Conservation (phyloP, 495 filamentous ascomycete species). For the Baudoinia panamericana region DNA sequence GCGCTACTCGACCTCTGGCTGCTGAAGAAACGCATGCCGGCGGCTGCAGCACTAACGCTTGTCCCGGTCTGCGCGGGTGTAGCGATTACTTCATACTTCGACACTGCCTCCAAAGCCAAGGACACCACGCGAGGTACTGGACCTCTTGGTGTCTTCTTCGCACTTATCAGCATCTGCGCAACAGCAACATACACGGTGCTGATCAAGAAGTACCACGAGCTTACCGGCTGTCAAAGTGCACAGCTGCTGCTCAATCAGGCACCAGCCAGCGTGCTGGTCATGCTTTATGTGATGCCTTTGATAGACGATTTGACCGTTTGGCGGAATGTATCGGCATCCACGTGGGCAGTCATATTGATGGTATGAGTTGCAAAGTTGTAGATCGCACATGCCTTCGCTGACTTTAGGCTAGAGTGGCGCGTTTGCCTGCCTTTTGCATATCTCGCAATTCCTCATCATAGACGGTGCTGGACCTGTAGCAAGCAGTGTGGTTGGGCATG, state of each 20-base stretch:
- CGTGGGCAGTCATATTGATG: slow-evolving; percentile 44
- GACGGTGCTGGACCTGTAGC: slow-evolving; percentile 55
- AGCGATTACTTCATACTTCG: slow-evolving; percentile 57
- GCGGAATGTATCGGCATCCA: slow-evolving; percentile 35
- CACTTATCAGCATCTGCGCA: slow-evolving; percentile 11
- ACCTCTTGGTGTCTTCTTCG: slow-evolving; percentile 14
- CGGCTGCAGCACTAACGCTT: slow-evolving; percentile 40
- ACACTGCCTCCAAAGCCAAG: slow-evolving; percentile 41
- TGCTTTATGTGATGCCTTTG: slow-evolving; percentile 54
- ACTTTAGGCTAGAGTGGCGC: slow-evolving; percentile 35
- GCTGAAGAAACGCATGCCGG: slow-evolving; percentile 47
- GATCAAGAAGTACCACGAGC: slow-evolving; percentile 17
- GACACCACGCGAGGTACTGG: slow-evolving; percentile 19
- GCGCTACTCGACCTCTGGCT: slow-evolving; percentile 54
- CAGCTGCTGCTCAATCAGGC: slow-evolving; percentile 63
- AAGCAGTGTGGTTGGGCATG: slow-evolving; percentile 58
- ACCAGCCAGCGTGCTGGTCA: slow-evolving; percentile 47
- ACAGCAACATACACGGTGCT: slow-evolving; percentile 13
- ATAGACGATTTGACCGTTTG: slow-evolving; percentile 48
- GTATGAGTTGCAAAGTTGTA: slow-evolving; percentile 27
- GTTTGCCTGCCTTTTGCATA: slow-evolving; percentile 55
- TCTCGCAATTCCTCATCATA: slow-evolving; percentile 65
- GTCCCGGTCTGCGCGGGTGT: slow-evolving; percentile 56
- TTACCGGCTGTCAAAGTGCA: slow-evolving; percentile 27
- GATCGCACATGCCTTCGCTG: background rate